Percentiles rank a stretch among this genome's conserved stretches.
Conservation (phyloP, 441 rosid species). For the Corymbia calophylla region DNA sequence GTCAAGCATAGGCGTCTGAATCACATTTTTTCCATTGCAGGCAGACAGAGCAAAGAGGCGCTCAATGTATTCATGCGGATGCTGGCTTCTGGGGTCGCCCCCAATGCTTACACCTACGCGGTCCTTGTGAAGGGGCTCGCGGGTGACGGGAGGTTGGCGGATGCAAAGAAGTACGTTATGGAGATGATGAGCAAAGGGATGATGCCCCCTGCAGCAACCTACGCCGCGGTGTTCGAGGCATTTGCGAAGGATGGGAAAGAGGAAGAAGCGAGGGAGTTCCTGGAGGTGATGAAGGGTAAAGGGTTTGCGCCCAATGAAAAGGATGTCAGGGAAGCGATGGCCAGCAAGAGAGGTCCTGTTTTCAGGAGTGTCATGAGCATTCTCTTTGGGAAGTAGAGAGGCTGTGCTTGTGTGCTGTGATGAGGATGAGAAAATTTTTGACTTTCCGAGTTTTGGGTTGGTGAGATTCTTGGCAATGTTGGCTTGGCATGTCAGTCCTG, state of each 20-base stretch:
- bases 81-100: constrained; percentile 56
- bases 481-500: background rate
- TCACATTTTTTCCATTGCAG: background rate
- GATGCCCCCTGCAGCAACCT: constrained; percentile 41
- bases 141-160: constrained; percentile 25
- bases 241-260: constrained; percentile 31
- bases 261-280: constrained; percentile 36
- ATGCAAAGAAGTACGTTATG: constrained; percentile 42
- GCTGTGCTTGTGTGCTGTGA: background rate
- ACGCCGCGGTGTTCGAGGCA: constrained; percentile 50
- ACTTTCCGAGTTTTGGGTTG: background rate
- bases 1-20: background rate
- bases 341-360: constrained; percentile 31
- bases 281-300: constrained; percentile 32
- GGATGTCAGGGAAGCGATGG: constrained; percentile 33
- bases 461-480: background rate
- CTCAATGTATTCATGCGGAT: constrained; percentile 50
- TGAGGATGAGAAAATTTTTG: background rate
- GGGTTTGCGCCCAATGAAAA: constrained; percentile 45
- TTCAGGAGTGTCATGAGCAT: constrained; percentile 29
- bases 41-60: constrained; percentile 41
- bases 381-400: constrained; percentile 27
- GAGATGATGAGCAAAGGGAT: constrained; percentile 65
- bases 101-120: constrained; percentile 58
- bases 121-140: constrained; percentile 56